Evolutionary conservation across 2,329 filamentous ascomycete species (phyloP).

Genomic region (Fusarium subtropicale): DNA sequence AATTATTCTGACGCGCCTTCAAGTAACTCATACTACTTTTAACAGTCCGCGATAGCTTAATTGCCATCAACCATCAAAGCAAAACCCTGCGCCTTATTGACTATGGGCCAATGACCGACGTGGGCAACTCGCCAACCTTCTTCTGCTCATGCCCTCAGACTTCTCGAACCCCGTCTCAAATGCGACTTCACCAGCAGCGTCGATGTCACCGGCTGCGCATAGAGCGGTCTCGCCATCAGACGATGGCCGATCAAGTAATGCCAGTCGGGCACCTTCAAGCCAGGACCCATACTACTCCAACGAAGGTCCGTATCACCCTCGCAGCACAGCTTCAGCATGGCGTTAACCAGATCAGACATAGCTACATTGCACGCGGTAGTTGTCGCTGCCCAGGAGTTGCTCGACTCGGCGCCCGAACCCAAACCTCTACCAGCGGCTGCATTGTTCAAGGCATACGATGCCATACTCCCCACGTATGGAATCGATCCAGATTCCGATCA

Average conservation of each 20-base stretch:
- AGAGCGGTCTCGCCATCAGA: slow-evolving; percentile 44
- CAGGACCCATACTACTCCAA: slow-evolving; percentile 67
- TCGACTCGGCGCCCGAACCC: slow-evolving; percentile 66
- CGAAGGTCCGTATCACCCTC: slow-evolving; percentile 59
- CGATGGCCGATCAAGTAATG: slow-evolving; percentile 46
- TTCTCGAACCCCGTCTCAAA: slow-evolving; percentile 32
- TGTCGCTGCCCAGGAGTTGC: slow-evolving; percentile 73
- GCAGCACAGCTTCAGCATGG: background rate
- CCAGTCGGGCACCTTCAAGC: slow-evolving; percentile 46
- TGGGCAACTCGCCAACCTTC: slow-evolving; percentile 47
- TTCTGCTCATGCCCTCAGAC: slow-evolving; percentile 40
- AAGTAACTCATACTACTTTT: background rate
- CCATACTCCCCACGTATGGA: slow-evolving; percentile 76
- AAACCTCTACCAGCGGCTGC: slow-evolving; percentile 78
- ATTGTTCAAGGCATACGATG: slow-evolving; percentile 84
- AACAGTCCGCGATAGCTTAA: background rate
- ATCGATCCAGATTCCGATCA: slow-evolving; percentile 79
- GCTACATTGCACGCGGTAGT: slow-evolving; percentile 82
- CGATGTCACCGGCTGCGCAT: slow-evolving; percentile 45
- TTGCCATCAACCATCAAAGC: slow-evolving; percentile 15
- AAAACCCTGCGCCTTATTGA: slow-evolving; percentile 32
- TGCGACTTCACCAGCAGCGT: slow-evolving; percentile 46
- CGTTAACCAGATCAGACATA: slow-evolving; percentile 71
- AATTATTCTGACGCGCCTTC: background rate
- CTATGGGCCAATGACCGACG: slow-evolving; percentile 53